Evolutionary conservation across 345 rosid species (phyloP).

Genomic region (Gossypium ekmanianum): DNA sequence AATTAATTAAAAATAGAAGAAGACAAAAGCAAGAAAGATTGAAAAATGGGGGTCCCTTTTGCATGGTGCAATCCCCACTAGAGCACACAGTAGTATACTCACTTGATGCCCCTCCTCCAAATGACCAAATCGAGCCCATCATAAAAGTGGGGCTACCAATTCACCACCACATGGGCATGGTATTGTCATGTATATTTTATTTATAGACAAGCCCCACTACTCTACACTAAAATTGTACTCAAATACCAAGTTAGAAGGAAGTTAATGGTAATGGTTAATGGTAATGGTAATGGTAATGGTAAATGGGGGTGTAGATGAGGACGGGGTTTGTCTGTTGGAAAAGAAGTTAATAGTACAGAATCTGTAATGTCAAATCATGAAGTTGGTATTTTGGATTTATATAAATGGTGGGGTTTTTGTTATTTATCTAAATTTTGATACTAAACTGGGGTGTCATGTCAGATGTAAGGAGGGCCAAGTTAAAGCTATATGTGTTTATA

Average conservation of each 20-base stretch:
- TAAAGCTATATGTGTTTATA: neutral
- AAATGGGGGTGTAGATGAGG: neutral
- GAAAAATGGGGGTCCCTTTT: neutral
- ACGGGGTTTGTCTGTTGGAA: conserved; percentile 28
- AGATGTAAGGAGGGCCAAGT: neutral
- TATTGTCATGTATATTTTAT: neutral
- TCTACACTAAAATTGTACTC: neutral
- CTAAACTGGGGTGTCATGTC: conserved; percentile 34
- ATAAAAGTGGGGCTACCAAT: neutral
- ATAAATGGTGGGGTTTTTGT: conserved; percentile 28
- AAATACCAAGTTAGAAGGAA: too few species aligned
- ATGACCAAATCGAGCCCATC: neutral
- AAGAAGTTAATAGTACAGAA: conserved; percentile 48
- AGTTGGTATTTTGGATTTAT: conserved; percentile 61
- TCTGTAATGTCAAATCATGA: conserved; percentile 94
- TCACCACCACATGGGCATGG: conserved; percentile 10
- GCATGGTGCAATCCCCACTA: neutral
- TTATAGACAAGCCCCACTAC: too few species aligned
- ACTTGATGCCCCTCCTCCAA: neutral
- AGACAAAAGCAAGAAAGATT: neutral
- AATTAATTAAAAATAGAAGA: too few species aligned
- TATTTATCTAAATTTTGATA: conserved; percentile 1
- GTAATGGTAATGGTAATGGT: neutral
- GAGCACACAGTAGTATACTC: neutral
- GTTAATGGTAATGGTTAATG: too few species aligned